phyloP scores from a whole-genome alignment of 352 stramenopile genomes.

The Pythium rhizo-oryzae region DNA sequence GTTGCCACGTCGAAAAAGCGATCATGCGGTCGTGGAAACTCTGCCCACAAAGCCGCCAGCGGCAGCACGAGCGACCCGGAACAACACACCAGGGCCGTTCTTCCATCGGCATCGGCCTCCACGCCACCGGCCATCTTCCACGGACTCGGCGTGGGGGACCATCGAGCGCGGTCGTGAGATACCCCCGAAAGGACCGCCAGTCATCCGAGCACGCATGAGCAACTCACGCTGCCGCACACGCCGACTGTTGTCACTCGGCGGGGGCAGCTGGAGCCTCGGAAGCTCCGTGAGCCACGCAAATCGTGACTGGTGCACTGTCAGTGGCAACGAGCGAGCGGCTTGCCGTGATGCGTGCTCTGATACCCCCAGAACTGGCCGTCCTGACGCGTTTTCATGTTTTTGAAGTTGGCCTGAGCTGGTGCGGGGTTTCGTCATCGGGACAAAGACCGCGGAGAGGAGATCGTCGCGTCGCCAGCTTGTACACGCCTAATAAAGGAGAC shows the following conservation, averaged over 20 bases:
- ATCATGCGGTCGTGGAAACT: no score
- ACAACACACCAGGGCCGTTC: neutral
- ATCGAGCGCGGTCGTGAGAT: no score
- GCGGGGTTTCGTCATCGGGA: neutral
- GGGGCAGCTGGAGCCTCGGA: conserved; percentile 6
- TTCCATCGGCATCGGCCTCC: neutral
- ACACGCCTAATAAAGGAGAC: neutral
- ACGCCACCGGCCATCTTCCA: neutral
- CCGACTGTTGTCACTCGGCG: neutral
- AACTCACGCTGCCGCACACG: no score
- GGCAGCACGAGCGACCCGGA: no score
- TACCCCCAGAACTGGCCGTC: neutral
- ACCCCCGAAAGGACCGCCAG: no score
- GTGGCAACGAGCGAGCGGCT: neutral
- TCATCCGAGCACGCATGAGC: no score
- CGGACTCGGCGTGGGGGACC: neutral
- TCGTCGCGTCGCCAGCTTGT: neutral
- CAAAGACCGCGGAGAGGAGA: neutral
- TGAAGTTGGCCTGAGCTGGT: neutral
- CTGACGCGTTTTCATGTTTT: neutral
- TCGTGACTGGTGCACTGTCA: neutral
- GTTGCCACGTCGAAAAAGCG: neutral
- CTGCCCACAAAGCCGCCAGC: neutral
- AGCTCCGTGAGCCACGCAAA: neutral
- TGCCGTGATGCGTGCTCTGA: neutral